These are phyloP conservation scores for Cladosporium sp. DNA, from an alignment of 2,329 filamentous ascomycete species.

Conservation along the genomic window DNA sequence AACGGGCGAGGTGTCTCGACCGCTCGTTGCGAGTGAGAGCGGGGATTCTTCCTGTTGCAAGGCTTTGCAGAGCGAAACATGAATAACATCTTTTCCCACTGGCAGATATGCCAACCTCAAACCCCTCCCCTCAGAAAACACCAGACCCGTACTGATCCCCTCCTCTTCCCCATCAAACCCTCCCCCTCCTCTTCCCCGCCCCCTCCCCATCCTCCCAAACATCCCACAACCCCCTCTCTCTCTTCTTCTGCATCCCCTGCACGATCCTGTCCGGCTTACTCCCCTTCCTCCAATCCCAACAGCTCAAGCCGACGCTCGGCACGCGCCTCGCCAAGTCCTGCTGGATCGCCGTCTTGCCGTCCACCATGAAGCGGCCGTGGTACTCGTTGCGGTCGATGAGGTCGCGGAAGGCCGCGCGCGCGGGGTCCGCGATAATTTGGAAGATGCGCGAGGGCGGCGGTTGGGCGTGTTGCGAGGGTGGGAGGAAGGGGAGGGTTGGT, in stretches of 20 bases:
- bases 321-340: constrained; percentile 38
- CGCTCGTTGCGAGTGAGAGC: too few relatives aligned
- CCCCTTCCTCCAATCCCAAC: constrained; percentile 33
- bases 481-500: constrained; percentile 1
- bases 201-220: constrained; percentile 27
- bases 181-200: neutral
- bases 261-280: constrained; percentile 33
- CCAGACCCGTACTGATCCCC: neutral
- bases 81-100: too few relatives aligned
- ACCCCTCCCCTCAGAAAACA: too few relatives aligned
- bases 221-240: constrained; percentile 29
- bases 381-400: constrained; percentile 34
- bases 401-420: constrained; percentile 38
- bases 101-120: too few relatives aligned
- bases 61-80: too few relatives aligned
- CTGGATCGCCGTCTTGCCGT: constrained; percentile 26
- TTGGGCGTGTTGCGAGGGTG: constrained; percentile 6
- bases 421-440: constrained; percentile 38
- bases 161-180: neutral
- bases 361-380: constrained; percentile 28
- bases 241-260: constrained; percentile 25
- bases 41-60: too few relatives aligned
- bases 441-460: constrained; percentile 31
- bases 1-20: too few relatives aligned
- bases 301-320: constrained; percentile 37